These are phyloP conservation scores for Pestalotiopsis sp. DNA, from an alignment of 2,329 filamentous ascomycete species.

Conservation along the genomic window DNA sequence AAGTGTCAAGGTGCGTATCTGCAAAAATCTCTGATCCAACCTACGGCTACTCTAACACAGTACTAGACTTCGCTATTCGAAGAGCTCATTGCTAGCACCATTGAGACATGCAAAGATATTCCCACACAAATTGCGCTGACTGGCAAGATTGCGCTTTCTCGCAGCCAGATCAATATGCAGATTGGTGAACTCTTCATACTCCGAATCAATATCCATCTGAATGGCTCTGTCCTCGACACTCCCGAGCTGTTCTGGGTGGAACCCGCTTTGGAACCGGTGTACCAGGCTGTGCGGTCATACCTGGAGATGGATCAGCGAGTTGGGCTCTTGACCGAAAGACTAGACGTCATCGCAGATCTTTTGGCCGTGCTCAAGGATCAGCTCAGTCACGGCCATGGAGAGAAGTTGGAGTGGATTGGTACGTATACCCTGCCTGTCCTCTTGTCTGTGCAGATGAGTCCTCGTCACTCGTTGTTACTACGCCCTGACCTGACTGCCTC, in stretches of 20 bases:
- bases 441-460: neutral
- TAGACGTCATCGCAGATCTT: conserved; percentile 92
- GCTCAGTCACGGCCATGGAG: conserved; percentile 88
- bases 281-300: conserved; percentile 92
- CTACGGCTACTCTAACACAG: conserved; percentile 11
- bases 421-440: conserved; percentile 35
- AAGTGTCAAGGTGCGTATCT: conserved; percentile 76
- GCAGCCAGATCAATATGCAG: conserved; percentile 97
- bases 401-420: conserved; percentile 91
- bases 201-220: conserved; percentile 96
- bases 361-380: conserved; percentile 94
- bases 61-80: conserved; percentile 88
- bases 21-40: neutral
- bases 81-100: conserved; percentile 90
- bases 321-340: conserved; percentile 80
- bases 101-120: conserved; percentile 90
- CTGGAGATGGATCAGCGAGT: conserved; percentile 98
- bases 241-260: conserved; percentile 99
- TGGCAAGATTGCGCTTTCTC: conserved; percentile 86
- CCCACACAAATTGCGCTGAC: conserved; percentile 91
- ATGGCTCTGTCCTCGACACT: conserved; percentile 93
- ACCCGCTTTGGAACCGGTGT: conserved; percentile 93
- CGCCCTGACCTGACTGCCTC: too few species aligned
- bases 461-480: neutral
- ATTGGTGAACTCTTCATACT: conserved; percentile 98